Evolutionary conservation across 176 grass and related monocot genomes (phyloP).

Genomic region (Phragmites australis): DNA sequence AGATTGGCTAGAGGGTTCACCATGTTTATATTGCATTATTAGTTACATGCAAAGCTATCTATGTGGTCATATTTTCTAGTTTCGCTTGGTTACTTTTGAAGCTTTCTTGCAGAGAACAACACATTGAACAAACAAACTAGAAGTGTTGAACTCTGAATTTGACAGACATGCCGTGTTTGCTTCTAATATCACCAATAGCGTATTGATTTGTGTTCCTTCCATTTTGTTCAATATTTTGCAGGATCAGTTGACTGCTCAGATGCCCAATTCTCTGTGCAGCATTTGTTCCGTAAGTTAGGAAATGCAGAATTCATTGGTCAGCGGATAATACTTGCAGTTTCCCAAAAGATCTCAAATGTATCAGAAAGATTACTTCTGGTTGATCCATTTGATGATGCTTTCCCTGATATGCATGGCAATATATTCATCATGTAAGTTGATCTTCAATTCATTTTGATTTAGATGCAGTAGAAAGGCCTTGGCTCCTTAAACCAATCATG

Average conservation of each 20-base stretch:
- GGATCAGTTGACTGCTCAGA: conserved; percentile 55
- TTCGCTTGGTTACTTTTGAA: background rate
- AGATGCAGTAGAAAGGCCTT: background rate
- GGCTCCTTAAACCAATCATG: background rate
- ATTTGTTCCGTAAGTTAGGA: conserved; percentile 78
- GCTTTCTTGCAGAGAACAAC: background rate
- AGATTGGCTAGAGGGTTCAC: background rate
- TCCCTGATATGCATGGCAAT: conserved; percentile 71
- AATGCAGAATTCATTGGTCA: conserved; percentile 78
- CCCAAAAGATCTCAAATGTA: conserved; percentile 74
- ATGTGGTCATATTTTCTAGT: background rate
- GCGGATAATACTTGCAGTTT: conserved; percentile 69
- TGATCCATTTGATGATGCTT: conserved; percentile 85
- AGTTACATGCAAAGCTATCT: conserved; percentile 14
- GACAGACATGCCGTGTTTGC: background rate
- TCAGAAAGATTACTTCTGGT: conserved; percentile 78
- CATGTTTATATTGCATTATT: background rate
- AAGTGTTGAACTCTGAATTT: conserved; percentile 12
- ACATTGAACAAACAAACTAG: background rate
- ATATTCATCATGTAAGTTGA: conserved; percentile 83
- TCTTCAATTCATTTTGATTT: conserved; percentile 23
- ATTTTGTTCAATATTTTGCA: conserved; percentile 44
- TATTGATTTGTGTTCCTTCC: background rate
- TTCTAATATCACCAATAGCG: conserved; percentile 1
- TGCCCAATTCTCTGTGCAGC: conserved; percentile 78